These are phyloP conservation scores for Syzygium malaccense DNA, from an alignment of 441 rosid genomes.

Conservation along the genomic window DNA sequence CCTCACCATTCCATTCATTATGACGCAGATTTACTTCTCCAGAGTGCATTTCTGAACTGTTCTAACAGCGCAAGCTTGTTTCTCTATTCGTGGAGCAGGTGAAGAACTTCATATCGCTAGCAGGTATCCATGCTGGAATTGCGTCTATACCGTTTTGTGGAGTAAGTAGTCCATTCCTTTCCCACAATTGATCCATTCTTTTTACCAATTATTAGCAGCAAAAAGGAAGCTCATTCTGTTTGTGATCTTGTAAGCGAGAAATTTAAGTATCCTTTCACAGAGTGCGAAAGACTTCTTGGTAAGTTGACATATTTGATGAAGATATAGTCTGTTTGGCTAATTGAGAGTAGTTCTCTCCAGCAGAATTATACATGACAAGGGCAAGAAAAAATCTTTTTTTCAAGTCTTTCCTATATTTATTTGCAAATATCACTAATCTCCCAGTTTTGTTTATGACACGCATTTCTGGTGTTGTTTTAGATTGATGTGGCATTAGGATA, in stretches of 20 bases:
- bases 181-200: background rate
- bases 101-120: conserved; percentile 65
- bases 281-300: background rate
- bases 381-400: background rate
- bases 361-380: background rate
- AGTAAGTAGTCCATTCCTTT: conserved; percentile 31
- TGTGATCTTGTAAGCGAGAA: background rate
- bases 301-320: background rate
- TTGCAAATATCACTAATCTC: background rate
- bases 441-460: background rate
- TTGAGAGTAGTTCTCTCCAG: background rate
- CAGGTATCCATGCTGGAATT: conserved; percentile 76
- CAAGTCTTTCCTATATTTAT: background rate
- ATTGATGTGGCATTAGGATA: background rate
- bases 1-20: background rate
- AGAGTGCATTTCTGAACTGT: background rate
- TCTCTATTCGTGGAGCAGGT: conserved; percentile 39
- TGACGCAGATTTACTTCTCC: background rate
- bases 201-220: background rate
- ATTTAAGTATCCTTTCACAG: background rate
- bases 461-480: background rate
- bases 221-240: background rate
- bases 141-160: conserved; percentile 83
- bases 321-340: background rate
- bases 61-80: background rate